phyloP scores from a whole-genome alignment of 345 rosid species.

The Fremontodendron californicum region DNA sequence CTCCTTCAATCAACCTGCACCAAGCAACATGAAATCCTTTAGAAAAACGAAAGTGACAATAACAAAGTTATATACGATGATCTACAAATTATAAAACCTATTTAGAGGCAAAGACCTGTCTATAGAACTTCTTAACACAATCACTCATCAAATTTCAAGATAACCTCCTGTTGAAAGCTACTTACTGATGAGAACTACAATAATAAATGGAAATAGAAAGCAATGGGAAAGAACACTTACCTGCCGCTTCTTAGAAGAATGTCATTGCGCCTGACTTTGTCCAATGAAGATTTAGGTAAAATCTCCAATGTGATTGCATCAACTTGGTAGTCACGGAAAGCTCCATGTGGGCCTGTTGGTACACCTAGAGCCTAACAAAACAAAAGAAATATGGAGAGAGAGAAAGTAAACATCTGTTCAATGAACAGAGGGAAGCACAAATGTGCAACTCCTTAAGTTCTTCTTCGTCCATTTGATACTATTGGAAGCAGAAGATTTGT shows the following conservation, averaged over 20 bases:
- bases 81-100: not conserved
- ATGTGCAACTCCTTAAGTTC: not conserved
- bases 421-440: not conserved
- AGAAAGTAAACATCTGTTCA: not conserved
- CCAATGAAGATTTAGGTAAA: constrained; percentile 49
- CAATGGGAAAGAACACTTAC: constrained; percentile 37
- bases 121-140: not conserved
- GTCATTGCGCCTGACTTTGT: constrained; percentile 51
- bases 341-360: constrained; percentile 96
- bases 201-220: constrained; percentile 2
- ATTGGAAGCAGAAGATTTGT: not conserved
- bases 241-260: constrained; percentile 68
- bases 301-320: constrained; percentile 92
- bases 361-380: constrained; percentile 74
- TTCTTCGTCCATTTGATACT: not conserved
- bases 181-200: not conserved
- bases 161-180: not conserved
- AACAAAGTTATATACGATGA: not conserved
- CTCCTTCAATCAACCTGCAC: constrained; percentile 92
- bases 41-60: not conserved
- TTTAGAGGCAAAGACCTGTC: not conserved
- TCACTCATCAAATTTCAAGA: constrained; percentile 21
- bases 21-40: constrained; percentile 19
- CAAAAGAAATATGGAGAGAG: constrained; percentile 20
- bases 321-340: constrained; percentile 91